Base-by-base conservation (phyloP, 257 asterid genomes). In the Solanum clarkiae region DNA sequence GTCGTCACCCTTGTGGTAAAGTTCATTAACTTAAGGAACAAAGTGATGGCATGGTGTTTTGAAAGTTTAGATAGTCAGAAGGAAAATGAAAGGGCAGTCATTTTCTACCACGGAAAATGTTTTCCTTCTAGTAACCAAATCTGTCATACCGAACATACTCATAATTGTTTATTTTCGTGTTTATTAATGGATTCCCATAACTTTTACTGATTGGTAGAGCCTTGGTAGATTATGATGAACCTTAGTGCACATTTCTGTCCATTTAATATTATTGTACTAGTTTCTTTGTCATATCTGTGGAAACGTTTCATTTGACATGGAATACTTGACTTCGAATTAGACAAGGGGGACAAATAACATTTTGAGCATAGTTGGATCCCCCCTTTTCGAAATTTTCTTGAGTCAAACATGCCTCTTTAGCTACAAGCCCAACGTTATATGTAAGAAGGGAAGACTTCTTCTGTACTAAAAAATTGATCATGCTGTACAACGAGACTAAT, bases 1-100 rank as follows among this genome's bases (percentile, higher is more conserved):
- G 9, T 91, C 13, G 71, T 90, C 42, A 93, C 92, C 83, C 90
- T 93, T 80, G 17, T 89, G 93, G 98, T 95, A 91, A 65, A 51
- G 65, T 26, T 75, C 44, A 75, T 70, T 18, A 70, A 20, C 11
- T 20, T 20, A 12, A 44, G 80, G 32, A 44, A 49, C 56, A 44
- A 72, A 44, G 36, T 44, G 80, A n/a, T 16, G 6, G 12, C 3
- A 1, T 44, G 12, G 79, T 70, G 9, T 70, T 18, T 16, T 69
- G 51, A 17, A 40, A 4, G 53, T 15, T 66, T 29, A 66, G 74
- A 32, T 29, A 7, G 47, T 66, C 17, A n/a, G 3, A 66, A 66
- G 13, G 53, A 69, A 36, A 69, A 69, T 9, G 51, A 16, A 24
- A 36, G 77, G 77, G 77, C n/a, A 69, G 51, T 36, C 77, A 17